Evolutionary conservation across 106 monocot genomes (phyloP).

Genomic region (Vanilla planifolia): DNA sequence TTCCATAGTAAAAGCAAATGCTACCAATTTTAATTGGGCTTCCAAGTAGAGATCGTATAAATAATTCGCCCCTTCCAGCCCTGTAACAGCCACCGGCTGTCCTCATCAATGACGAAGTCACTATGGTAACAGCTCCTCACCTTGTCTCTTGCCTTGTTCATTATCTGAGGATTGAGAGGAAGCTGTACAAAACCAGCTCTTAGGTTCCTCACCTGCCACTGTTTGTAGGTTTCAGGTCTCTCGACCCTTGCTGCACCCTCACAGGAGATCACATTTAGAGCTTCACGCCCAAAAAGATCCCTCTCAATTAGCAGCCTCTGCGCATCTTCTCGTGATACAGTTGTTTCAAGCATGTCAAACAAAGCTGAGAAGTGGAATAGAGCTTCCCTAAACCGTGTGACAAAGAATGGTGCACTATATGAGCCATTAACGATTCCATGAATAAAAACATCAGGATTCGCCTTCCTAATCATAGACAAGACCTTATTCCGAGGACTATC

Average conservation of each 20-base stretch:
- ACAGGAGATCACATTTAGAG: constrained; percentile 30
- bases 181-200: constrained; percentile 32
- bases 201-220: constrained; percentile 24
- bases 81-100: constrained; percentile 28
- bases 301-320: constrained; percentile 32
- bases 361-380: constrained; percentile 25
- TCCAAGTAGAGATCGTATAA: constrained; percentile 29
- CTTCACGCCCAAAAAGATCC: constrained; percentile 18
- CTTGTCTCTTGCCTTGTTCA: constrained; percentile 14
- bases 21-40: constrained; percentile 2
- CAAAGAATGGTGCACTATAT: constrained; percentile 26
- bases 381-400: constrained; percentile 30
- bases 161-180: constrained; percentile 9
- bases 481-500: constrained; percentile 25
- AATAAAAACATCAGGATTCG: constrained; percentile 24
- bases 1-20: not conserved
- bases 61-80: constrained; percentile 38
- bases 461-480: constrained; percentile 17
- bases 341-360: constrained; percentile 33
- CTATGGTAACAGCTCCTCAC: constrained; percentile 21
- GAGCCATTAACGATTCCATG: constrained; percentile 22
- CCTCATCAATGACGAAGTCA: constrained; percentile 28
- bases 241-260: constrained; percentile 30
- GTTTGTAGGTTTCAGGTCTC: constrained; percentile 36
- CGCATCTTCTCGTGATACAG: constrained; percentile 11